phyloP scores from a whole-genome alignment of 441 rosid genomes.

The Gossypium lobatum region DNA sequence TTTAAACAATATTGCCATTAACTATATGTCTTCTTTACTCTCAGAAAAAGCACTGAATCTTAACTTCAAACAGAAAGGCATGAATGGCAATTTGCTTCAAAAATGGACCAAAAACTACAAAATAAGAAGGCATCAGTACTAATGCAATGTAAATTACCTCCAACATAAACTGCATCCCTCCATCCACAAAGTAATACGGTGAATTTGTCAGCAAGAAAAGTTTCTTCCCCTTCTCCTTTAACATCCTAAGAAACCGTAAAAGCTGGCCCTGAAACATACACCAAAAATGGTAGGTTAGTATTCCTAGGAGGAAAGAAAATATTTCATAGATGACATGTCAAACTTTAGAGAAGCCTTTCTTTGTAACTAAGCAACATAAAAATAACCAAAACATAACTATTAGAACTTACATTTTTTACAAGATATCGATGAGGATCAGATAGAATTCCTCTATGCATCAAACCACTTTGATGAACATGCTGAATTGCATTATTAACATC shows the following conservation, averaged over 20 bases:
- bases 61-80: not conserved
- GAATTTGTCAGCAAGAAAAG: conserved; percentile 91
- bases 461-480: conserved; percentile 93
- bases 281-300: conserved; percentile 11
- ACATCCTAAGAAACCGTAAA: conserved; percentile 62
- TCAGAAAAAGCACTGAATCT: not conserved
- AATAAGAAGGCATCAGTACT: conserved; percentile 3
- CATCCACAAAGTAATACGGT: conserved; percentile 92
- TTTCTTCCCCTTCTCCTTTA: conserved; percentile 89
- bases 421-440: conserved; percentile 75
- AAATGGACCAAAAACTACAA: not conserved
- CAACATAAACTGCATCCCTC: conserved; percentile 88
- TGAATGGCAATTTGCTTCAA: not conserved
- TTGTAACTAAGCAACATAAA: not conserved
- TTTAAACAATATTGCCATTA: not conserved
- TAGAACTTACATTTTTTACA: conserved; percentile 65
- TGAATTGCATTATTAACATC: conserved; percentile 92
- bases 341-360: not conserved
- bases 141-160: conserved; percentile 50
- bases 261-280: conserved; percentile 51
- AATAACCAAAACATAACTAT: not conserved
- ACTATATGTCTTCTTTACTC: not conserved
- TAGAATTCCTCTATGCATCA: conserved; percentile 88
- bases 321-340: not conserved
- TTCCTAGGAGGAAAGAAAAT: not conserved